Base-by-base conservation (phyloP, 371 early-diverging fungal genomes). In the Chytridium lagenaria region DNA sequence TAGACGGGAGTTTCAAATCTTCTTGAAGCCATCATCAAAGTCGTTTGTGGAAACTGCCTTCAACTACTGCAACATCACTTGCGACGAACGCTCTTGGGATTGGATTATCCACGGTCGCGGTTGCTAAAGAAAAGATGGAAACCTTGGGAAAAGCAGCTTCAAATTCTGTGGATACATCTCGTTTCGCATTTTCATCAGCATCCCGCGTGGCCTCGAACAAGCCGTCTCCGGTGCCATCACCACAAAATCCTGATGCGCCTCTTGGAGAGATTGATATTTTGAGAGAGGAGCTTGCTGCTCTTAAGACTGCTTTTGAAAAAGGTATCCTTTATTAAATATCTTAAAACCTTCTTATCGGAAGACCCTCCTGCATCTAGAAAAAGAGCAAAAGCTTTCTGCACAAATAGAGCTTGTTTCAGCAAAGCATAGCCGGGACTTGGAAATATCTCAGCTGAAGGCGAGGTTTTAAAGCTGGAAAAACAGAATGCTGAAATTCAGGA, bases 321-420 rank as follows among this genome's bases (percentile, higher is more conserved):
- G 36, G 39, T 33, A 1, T 22, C 31, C 30, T 5, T 34, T 12
- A 12, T 19, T 37, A 50, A 33, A 22, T 33, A 15, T 31, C 22
- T 50, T 26, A 52, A 52, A 38, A 30, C 31, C 22, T 31, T 38
- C 15, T 50, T 57, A 39, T 57, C n/a, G 5, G 12, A 52, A 52
- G 7, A 26, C 26, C 5, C 55, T 59, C 57, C 28, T 40, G 34
- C 26, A 51, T 33, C 61, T 36, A 72, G 73, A 73, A 49, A 67
- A 68, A 57, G n/a, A 73, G 44, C 55, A 33, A 26, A 31, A 70
- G 23, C 44, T 68, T 1, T 39, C 70, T 5, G 36, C 64, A 2
- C 71, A 75, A 50, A 52, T 71, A 26, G 71, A 75, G 37, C 59
- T 75, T 15, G 70, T 75, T 1, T 59, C 59, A 0, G 57, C 70